Percentiles rank a stretch among this genome's conserved stretches.
Evolutionary conservation across 192 early-diverging fungal species (phyloP).

Genomic region (Coemansia sp.): DNA sequence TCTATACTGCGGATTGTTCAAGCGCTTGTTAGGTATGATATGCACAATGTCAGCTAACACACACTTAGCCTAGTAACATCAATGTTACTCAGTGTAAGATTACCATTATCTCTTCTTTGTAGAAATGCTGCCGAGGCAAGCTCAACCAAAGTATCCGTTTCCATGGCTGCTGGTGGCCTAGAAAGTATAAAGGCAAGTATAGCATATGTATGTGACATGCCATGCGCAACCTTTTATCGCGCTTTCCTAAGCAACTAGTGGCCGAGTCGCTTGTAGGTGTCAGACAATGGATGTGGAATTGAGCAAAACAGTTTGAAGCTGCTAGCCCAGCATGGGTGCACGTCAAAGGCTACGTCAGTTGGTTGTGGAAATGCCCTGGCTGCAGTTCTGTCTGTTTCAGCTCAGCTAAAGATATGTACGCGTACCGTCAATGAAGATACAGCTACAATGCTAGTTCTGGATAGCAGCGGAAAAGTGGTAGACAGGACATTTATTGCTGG

Average conservation of each 20-base stretch:
- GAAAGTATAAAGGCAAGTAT: slow-evolving; percentile 34
- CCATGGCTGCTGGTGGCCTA: slow-evolving; percentile 15
- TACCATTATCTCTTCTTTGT: neutral
- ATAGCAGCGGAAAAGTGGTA: neutral
- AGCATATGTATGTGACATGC: neutral
- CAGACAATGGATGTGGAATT: slow-evolving; percentile 35
- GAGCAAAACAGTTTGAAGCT: slow-evolving; percentile 8
- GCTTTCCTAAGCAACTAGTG: neutral
- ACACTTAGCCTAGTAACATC: neutral
- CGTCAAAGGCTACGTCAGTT: slow-evolving; percentile 16
- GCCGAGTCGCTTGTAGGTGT: slow-evolving; percentile 15
- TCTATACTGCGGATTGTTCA: slow-evolving; percentile 35
- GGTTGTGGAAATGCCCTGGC: slow-evolving; percentile 27
- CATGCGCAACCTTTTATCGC: neutral
- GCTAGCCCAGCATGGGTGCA: slow-evolving; percentile 26
- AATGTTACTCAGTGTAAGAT: neutral
- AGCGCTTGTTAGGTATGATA: slow-evolving; percentile 27
- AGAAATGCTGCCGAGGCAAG: slow-evolving; percentile 28
- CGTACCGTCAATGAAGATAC: slow-evolving; percentile 10
- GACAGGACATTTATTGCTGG: slow-evolving; percentile 19
- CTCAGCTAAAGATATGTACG: slow-evolving; percentile 30
- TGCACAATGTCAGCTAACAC: neutral
- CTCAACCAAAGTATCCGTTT: slow-evolving; percentile 24
- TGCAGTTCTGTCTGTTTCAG: slow-evolving; percentile 25
- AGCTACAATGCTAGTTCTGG: slow-evolving; percentile 24